These are phyloP conservation scores for Chlorokybus atmophyticus DNA, from an alignment of 139 green algal species.

Conservation along the genomic window DNA sequence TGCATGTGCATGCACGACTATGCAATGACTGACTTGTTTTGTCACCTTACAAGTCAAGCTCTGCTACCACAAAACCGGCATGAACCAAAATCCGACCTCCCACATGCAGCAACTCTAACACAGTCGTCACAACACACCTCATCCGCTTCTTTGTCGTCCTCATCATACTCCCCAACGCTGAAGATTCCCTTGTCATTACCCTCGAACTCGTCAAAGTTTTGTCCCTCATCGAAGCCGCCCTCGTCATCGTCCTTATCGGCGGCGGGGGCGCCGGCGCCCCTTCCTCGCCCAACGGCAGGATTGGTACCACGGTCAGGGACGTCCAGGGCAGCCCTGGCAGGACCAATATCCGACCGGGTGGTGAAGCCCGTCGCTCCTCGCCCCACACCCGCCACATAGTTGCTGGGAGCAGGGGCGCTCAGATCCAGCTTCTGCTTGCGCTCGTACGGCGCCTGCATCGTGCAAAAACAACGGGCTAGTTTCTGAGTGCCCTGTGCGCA, in stretches of 20 bases:
- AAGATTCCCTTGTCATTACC: slow-evolving; percentile 85
- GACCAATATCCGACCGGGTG: slow-evolving; percentile 93
- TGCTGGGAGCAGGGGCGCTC: slow-evolving; percentile 39
- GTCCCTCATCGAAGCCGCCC: slow-evolving; percentile 37
- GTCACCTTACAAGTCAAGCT: no score
- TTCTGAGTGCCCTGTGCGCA: not conserved
- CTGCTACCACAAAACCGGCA: no score
- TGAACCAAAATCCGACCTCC: no score
- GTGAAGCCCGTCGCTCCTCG: slow-evolving; percentile 93
- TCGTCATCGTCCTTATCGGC: slow-evolving; percentile 45
- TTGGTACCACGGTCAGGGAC: slow-evolving; percentile 15
- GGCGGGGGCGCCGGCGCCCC: slow-evolving; percentile 10
- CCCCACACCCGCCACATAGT: slow-evolving; percentile 88
- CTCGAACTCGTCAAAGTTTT: slow-evolving; percentile 94
- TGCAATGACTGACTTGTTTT: no score
- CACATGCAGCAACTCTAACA: no score
- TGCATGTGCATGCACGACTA: no score
- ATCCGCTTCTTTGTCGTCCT: slow-evolving; percentile 92
- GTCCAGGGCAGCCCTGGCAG: slow-evolving; percentile 35
- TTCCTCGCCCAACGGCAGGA: not conserved
- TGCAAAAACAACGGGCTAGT: not conserved
- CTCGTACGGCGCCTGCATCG: not conserved
- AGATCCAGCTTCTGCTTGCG: slow-evolving; percentile 7
- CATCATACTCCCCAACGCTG: slow-evolving; percentile 40
- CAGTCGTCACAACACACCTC: no score